A percentile compares a stretch with the other conserved stretches of the same genome.
phyloP scores from a whole-genome alignment of 2,329 filamentous ascomycete species.

The Cercospora zeae-maydis region DNA sequence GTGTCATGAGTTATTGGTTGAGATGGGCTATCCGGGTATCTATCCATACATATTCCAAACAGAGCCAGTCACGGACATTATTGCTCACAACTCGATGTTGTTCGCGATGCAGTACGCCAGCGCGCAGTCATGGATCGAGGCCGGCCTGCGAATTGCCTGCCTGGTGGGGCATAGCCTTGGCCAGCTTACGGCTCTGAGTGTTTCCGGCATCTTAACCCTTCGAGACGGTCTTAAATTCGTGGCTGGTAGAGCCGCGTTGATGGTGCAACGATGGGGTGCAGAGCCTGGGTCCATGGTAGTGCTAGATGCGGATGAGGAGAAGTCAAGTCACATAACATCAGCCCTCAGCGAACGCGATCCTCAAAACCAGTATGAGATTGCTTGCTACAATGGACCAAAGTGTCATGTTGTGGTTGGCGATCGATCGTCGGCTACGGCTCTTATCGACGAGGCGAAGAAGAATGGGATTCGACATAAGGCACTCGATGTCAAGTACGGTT shows the following conservation, averaged over 20 bases:
- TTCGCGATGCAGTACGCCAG: constrained; percentile 19
- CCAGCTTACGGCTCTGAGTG: constrained; percentile 11
- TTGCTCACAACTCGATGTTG: constrained; percentile 10
- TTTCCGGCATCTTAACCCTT: constrained; percentile 12
- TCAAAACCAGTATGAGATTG: constrained; percentile 6
- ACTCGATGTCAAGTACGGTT: constrained; percentile 15
- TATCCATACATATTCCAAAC: constrained; percentile 17
- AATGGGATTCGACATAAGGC: constrained; percentile 8
- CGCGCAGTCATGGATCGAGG: constrained; percentile 17
- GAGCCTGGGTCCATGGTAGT: constrained; percentile 19
- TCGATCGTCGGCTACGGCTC: background rate
- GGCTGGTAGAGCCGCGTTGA: constrained; percentile 8
- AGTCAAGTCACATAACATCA: background rate
- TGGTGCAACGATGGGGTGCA: constrained; percentile 7
- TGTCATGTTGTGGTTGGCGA: constrained; percentile 10
- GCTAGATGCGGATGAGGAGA: constrained; percentile 7
- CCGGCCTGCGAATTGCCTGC: constrained; percentile 9
- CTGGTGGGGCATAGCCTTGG: constrained; percentile 20
- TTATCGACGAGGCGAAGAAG: background rate
- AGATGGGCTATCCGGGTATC: constrained; percentile 12
- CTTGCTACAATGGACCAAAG: constrained; percentile 20
- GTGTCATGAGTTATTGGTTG: constrained; percentile 6
- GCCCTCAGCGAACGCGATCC: background rate
- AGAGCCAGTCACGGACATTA: constrained; percentile 10
- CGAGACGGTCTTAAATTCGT: constrained; percentile 12